These are phyloP conservation scores for Grosmannia clavigera DNA, from an alignment of 2,329 filamentous ascomycete species.

Conservation along the genomic window DNA sequence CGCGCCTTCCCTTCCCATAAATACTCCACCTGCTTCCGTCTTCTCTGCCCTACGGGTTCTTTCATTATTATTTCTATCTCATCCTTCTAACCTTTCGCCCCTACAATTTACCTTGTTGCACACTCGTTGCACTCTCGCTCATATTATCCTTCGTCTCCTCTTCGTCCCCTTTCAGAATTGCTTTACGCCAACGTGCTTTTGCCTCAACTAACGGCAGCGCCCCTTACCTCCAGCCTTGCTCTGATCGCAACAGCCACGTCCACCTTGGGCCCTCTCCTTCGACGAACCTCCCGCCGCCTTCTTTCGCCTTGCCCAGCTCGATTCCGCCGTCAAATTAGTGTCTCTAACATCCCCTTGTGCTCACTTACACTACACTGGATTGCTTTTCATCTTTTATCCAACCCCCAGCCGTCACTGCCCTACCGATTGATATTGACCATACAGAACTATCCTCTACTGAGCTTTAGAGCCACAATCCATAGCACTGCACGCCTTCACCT, in stretches of 20 bases:
- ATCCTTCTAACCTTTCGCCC: not conserved
- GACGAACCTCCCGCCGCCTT: not conserved
- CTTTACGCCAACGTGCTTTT: not conserved
- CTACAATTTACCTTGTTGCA: not conserved
- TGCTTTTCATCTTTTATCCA: not conserved
- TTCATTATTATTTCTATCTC: not conserved
- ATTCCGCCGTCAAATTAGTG: not conserved
- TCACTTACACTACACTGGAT: not conserved
- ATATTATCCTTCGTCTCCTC: not conserved
- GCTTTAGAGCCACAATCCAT: too few species aligned
- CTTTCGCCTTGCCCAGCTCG: not conserved
- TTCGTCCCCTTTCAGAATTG: not conserved
- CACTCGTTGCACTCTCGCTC: not conserved
- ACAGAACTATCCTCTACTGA: not conserved
- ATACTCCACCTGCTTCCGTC: slow-evolving; percentile 10
- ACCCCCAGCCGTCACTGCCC: not conserved
- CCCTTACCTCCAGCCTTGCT: not conserved
- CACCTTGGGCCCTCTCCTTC: not conserved
- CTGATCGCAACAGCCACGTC: not conserved
- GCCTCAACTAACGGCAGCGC: not conserved
- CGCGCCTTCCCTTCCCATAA: slow-evolving; percentile 7
- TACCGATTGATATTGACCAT: not conserved
- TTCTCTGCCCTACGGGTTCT: not conserved
- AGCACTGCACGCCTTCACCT: not conserved
- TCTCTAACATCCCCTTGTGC: not conserved